These are phyloP conservation scores for Lepidium aucheri DNA, from an alignment of 345 rosid genomes.

Conservation along the genomic window DNA sequence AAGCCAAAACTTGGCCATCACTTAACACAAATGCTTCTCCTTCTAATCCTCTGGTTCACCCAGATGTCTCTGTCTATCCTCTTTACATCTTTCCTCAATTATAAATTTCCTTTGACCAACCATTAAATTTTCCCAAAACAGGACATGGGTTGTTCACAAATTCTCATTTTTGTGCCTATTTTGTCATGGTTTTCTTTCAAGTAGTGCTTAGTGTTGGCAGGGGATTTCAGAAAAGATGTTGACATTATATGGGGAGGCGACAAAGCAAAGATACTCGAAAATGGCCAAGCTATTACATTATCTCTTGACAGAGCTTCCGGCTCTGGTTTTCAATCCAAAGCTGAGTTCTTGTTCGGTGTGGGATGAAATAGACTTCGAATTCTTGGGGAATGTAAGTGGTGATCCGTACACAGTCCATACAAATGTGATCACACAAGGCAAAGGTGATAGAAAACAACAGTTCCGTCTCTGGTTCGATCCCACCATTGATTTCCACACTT, in stretches of 20 bases:
- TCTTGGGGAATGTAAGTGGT: conserved; percentile 50
- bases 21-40: conserved; percentile 11
- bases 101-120: neutral
- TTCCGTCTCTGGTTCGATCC: conserved; percentile 53
- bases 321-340: conserved; percentile 44
- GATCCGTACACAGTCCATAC: conserved; percentile 54
- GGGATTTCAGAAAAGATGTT: conserved; percentile 33
- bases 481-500: conserved; percentile 39
- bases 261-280: conserved; percentile 38
- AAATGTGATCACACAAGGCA: conserved; percentile 42
- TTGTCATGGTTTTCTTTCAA: neutral
- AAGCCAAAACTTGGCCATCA: conserved; percentile 8
- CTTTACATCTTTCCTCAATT: neutral
- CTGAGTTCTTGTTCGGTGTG: conserved; percentile 38
- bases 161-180: conserved; percentile 7
- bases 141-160: conserved; percentile 10
- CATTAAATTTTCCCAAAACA: neutral
- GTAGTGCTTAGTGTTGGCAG: conserved; percentile 7
- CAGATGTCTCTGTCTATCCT: conserved; percentile 4
- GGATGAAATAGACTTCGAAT: conserved; percentile 56
- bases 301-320: conserved; percentile 46
- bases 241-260: conserved; percentile 52
- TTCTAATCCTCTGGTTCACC: conserved; percentile 9
- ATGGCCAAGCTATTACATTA: conserved; percentile 40
- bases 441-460: conserved; percentile 48